Evolutionary conservation across 129 eudicot genomes (phyloP), one percentile per base, ranked within the genome.

Genomic region (Arctium lappa): DNA sequence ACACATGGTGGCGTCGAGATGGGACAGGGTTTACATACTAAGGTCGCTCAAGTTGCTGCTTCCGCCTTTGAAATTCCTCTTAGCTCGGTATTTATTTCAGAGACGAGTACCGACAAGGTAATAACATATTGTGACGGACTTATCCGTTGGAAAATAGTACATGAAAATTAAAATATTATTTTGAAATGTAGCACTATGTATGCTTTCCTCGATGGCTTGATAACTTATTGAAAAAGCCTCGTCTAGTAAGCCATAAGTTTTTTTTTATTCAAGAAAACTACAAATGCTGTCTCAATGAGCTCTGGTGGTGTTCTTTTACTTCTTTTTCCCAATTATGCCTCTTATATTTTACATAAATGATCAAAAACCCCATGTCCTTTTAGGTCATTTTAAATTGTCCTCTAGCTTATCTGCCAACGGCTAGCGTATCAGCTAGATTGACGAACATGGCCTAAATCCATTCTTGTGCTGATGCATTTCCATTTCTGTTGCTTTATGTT

Each of bases 1-100:
- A 96, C 99, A 32, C 99, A 96, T 77, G 99, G 99, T 5, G 99
- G 98, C 82, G 99, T 96, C n/a, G 99, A 96, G 84, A 96, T 96
- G 99, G 99, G 99, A 11, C 99, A 96, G 82, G 98, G 99, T 78
- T 90, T 96, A 79, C 99, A 93, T 82, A 96, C 99, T 11, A 96
- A 96, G 74, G 95, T 96, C 70, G 99, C 99, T 44, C 99, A 96
- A 82, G 79, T 96, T 65, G 97, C 99, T 48, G 99, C 99, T 65
- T 93, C 99, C 12, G 87, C 91, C 65, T 96, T 96, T 72, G 72
- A 90, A 80, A 93, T 96, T 48, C 99, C 99, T 80, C 96, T 96
- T 74, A 89, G 87, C 85, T 88, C 98, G 27, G 91, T 96, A 33
- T 96, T 93, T 79, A 93, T 96, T 85, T 96, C 99, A 1, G 99